These are phyloP conservation scores for Anaeramoeba flamelloides DNA, from an alignment of 78 protist genomes.

Conservation along the genomic window DNA sequence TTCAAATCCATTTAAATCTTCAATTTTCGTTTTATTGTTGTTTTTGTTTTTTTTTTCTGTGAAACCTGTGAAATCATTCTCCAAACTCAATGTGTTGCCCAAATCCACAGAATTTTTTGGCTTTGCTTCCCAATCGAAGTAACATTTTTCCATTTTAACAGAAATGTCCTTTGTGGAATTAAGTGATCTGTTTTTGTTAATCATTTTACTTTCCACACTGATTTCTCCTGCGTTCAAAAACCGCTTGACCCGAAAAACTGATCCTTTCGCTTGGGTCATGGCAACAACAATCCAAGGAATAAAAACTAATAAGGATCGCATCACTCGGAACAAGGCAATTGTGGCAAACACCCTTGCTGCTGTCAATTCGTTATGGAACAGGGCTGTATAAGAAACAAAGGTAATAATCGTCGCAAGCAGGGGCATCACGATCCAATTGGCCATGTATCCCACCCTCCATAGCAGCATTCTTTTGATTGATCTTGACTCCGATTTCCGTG, in stretches of 20 bases:
- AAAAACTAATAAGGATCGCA: not conserved
- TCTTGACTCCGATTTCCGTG: not conserved
- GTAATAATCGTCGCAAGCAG: not conserved
- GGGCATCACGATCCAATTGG: not conserved
- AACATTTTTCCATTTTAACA: not conserved
- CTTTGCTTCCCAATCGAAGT: not conserved
- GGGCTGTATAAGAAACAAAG: no score
- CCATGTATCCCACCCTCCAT: not conserved
- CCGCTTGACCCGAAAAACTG: not conserved
- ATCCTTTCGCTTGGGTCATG: not conserved
- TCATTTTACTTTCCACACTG: not conserved
- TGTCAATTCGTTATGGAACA: no score
- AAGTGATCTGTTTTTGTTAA: not conserved
- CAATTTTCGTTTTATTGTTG: not conserved
- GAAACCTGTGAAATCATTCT: not conserved
- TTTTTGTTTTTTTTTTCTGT: not conserved
- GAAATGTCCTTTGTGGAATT: not conserved
- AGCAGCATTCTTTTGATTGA: not conserved
- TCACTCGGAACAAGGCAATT: not conserved
- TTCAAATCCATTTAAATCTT: not conserved
- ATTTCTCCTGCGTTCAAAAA: not conserved
- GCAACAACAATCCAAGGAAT: not conserved
- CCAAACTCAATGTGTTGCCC: not conserved
- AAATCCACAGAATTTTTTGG: no score
- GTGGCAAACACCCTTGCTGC: not conserved